Evolutionary conservation across 169 alveolate species (phyloP).

Genomic region (Cryptosporidium viatorum): DNA sequence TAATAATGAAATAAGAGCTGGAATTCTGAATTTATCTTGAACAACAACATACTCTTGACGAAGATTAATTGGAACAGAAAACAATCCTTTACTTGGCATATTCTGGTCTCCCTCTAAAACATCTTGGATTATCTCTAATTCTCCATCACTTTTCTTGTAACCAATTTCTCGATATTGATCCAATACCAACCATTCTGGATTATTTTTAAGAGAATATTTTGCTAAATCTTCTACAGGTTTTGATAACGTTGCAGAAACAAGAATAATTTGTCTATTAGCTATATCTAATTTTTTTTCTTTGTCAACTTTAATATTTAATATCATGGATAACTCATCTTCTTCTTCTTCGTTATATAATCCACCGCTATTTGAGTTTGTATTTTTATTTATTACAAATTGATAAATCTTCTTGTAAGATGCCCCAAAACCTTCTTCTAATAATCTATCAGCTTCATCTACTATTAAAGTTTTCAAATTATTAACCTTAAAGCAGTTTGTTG

Average conservation of each 20-base stretch:
- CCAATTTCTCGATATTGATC: slow-evolving; percentile 51
- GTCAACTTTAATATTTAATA: slow-evolving; percentile 25
- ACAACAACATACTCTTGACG: slow-evolving; percentile 63
- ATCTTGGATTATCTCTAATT: neutral
- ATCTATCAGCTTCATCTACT: slow-evolving; percentile 98
- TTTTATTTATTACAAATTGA: slow-evolving; percentile 55
- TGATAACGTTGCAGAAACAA: slow-evolving; percentile 87
- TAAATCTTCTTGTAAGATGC: slow-evolving; percentile 90
- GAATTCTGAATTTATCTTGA: slow-evolving; percentile 62
- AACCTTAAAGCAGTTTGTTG: slow-evolving; percentile 90
- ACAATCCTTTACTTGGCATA: slow-evolving; percentile 48
- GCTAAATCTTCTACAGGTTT: slow-evolving; percentile 85
- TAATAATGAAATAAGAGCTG: slow-evolving; percentile 57
- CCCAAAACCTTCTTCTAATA: slow-evolving; percentile 96
- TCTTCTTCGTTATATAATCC: slow-evolving; percentile 17
- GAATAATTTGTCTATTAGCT: slow-evolving; percentile 78
- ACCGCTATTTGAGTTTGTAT: neutral
- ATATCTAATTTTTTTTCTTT: slow-evolving; percentile 13
- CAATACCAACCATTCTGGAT: slow-evolving; percentile 76
- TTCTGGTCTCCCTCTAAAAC: neutral
- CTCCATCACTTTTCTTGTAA: neutral
- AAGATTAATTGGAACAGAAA: slow-evolving; percentile 59
- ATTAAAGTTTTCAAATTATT: slow-evolving; percentile 85
- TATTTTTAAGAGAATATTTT: slow-evolving; percentile 79
- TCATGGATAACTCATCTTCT: slow-evolving; percentile 20